A percentile compares a stretch with the other conserved stretches of the same genome.
phyloP scores from a whole-genome alignment of 768 basidiomycete species.

The Baorangia bicolor region DNA sequence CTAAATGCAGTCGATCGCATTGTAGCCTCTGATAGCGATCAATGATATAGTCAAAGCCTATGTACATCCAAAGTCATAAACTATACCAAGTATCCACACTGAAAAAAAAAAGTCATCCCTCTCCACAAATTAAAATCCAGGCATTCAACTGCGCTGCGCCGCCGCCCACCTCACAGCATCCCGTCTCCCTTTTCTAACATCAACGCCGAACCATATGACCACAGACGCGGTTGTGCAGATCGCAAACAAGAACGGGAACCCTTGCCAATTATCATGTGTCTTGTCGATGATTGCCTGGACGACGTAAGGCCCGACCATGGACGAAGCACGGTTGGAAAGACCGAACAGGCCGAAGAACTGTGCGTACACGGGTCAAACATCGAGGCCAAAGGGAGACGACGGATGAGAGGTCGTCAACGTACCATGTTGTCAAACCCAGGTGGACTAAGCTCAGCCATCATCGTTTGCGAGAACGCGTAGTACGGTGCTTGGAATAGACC shows the following conservation, averaged over 20 bases:
- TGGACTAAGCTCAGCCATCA: slow-evolving; percentile 88
- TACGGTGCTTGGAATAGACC: slow-evolving; percentile 86
- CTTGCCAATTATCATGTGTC: slow-evolving; percentile 74
- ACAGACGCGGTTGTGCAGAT: slow-evolving; percentile 64
- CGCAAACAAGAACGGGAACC: slow-evolving; percentile 82
- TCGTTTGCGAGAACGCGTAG: slow-evolving; percentile 82
- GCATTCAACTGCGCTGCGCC: slow-evolving; percentile 17
- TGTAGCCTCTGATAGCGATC: too few species aligned
- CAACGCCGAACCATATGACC: slow-evolving; percentile 52
- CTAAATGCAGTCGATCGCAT: too few species aligned
- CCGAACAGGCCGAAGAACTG: slow-evolving; percentile 89
- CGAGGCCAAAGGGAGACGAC: not conserved
- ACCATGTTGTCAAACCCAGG: slow-evolving; percentile 86
- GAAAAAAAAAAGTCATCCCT: not conserved
- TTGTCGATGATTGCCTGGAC: slow-evolving; percentile 79
- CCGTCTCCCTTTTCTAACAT: not conserved
- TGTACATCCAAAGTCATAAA: too few species aligned
- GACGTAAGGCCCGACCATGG: slow-evolving; percentile 84
- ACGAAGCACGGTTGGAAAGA: slow-evolving; percentile 81
- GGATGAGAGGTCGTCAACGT: not conserved
- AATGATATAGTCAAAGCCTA: too few species aligned
- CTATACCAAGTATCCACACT: not conserved
- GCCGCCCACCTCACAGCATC: slow-evolving; percentile 60
- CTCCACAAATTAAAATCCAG: not conserved
- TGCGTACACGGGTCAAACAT: not conserved